Base-by-base conservation (phyloP, 169 alveolate genomes). In the Amoebophrya sp. region DNA sequence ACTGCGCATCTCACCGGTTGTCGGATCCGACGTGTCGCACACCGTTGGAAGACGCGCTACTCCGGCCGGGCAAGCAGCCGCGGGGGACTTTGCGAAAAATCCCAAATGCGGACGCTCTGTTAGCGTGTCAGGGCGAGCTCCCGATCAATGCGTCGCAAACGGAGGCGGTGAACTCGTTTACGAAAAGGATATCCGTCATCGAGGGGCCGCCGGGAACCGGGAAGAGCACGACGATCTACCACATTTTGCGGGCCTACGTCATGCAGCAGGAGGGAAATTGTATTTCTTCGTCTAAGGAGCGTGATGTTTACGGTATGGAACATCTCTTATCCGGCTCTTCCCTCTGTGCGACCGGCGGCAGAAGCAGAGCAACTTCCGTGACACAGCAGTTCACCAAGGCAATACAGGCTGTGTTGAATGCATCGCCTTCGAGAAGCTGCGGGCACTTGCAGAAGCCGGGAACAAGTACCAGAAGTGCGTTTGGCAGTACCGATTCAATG, bases 121-220 rank as follows among this genome's bases (percentile, higher is more conserved):
- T 12, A 12, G 29, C 7, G 7, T 7, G 18, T 7, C 66, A 12
- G 29, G 66, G 7, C 7, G 66, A 47, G 93, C 39, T 91, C 91
- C 89, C 91, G 40, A 66, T 47, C 91, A 91, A 91, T 33, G 40
- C 33, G 0, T 90, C 83, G 38, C 93, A 91, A 77, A 83, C 12
- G n/a, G 25, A 23, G 40, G 93, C 93, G 0, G 93, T 91, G 39
- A 39, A 14, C 18, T 54, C 89, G 25, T 18, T 91, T 47, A 41
- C 77, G 0, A 0, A 3, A 7, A 91, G 93, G 23, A 88, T 91
- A 39, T 89, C 77, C 83, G 23, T 88, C 89, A 53, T 91, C 38
- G 91, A 91, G 29, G 93, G 93, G 0, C 93, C 93, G 23, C 93
- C 93, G 18, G 93, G 93, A 23, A 91, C 93, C 0, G 93, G 93